Evolutionary conservation across 2,329 filamentous ascomycete species (phyloP).

Genomic region (Drechslerella coelobrocha): DNA sequence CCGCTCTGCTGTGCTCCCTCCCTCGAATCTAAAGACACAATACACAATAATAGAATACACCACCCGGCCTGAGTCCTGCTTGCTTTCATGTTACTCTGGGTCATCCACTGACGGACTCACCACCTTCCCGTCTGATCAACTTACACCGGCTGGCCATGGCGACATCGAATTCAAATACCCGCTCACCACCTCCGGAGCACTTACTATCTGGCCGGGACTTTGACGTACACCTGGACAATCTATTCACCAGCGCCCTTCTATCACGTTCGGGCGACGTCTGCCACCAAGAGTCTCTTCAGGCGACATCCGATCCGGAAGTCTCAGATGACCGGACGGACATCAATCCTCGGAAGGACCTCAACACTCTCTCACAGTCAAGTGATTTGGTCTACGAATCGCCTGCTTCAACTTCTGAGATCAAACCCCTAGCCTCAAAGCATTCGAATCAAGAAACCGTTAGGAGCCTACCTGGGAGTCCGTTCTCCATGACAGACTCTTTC

Average conservation of each 20-base stretch:
- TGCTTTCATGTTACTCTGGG: conserved; percentile 3
- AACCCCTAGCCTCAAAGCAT: conserved; percentile 29
- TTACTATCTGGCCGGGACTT: conserved; percentile 31
- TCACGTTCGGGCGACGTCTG: conserved; percentile 42
- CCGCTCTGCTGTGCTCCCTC: not conserved
- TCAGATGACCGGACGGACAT: conserved; percentile 31
- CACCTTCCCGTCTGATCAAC: not conserved
- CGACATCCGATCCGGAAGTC: conserved; percentile 3
- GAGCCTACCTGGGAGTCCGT: conserved; percentile 41
- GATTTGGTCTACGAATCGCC: conserved; percentile 27
- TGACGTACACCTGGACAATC: conserved; percentile 33
- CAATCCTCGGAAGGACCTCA: conserved; percentile 33
- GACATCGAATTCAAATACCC: conserved; percentile 24
- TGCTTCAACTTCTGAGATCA: conserved; percentile 31
- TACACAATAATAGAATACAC: not conserved
- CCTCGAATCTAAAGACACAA: not conserved
- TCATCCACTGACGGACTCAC: conserved; percentile 4
- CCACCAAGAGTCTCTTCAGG: conserved; percentile 27
- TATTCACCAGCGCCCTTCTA: conserved; percentile 37
- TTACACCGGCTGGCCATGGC: conserved; percentile 31
- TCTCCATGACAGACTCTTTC: conserved; percentile 47
- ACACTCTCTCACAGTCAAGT: conserved; percentile 27
- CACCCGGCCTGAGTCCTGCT: conserved; percentile 2
- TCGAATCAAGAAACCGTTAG: conserved; percentile 26
- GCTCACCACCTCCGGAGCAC: conserved; percentile 30